Conservation (phyloP, 2,329 filamentous ascomycete genomes). For the Ascochyta clinopodiicola region DNA sequence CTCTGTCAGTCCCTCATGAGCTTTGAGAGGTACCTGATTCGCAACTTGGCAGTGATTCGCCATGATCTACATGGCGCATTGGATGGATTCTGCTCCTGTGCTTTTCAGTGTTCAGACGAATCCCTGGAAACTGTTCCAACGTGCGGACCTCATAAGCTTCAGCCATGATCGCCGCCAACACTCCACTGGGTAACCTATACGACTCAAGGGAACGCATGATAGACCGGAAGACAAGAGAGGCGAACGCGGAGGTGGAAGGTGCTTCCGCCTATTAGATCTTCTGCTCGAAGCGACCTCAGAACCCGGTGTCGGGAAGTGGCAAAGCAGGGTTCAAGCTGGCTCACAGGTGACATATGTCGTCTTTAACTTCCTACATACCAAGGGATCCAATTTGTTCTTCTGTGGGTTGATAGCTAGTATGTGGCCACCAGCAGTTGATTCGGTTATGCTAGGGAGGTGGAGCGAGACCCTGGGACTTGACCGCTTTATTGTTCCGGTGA, state of each 20-base stretch:
- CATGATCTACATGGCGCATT: conserved; percentile 2
- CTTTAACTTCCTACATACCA: conserved; percentile 8
- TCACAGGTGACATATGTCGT: conserved; percentile 1
- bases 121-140: background rate
- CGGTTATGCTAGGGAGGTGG: background rate
- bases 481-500: background rate
- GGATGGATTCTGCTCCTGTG: background rate
- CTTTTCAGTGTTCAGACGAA: background rate
- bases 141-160: background rate
- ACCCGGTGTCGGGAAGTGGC: background rate
- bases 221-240: background rate
- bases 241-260: background rate
- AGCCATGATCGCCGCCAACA: background rate
- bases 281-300: background rate
- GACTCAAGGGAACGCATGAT: background rate
- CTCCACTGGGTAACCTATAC: background rate
- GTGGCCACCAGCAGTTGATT: background rate
- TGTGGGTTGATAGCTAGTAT: background rate
- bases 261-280: background rate
- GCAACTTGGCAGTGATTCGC: background rate
- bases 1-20: background rate
- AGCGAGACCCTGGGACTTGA: background rate
- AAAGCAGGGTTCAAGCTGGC: conserved; percentile 10
- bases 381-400: background rate
- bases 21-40: conserved; percentile 1